phyloP scores from a whole-genome alignment of 23 red algal genomes.

The Gracilaria domingensis region DNA sequence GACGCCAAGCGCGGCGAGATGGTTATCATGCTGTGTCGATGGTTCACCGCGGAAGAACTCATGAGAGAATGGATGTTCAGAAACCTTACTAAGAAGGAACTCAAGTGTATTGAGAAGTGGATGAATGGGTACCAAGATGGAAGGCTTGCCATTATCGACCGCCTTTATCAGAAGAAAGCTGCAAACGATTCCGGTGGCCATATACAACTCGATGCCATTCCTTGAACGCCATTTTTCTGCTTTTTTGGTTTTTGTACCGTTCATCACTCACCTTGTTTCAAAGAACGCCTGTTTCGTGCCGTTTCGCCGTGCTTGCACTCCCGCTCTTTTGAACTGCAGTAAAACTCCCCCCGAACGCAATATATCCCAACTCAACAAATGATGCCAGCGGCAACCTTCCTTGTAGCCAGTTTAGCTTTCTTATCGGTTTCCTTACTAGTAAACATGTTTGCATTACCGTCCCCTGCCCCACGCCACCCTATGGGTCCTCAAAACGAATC shows the following conservation, averaged over 20 bases:
- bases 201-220: slow-evolving; percentile 14
- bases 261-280: neutral
- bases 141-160: slow-evolving; percentile 70
- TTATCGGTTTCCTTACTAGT: neutral
- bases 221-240: neutral
- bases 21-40: slow-evolving; percentile 70
- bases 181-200: slow-evolving; percentile 19
- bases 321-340: neutral
- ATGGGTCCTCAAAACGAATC: no score
- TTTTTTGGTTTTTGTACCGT: neutral
- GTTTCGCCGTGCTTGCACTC: neutral
- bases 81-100: slow-evolving; percentile 77
- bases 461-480: no score
- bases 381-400: no score
- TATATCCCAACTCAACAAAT: neutral
- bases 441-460: neutral
- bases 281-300: neutral
- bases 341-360: neutral
- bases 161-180: slow-evolving; percentile 69
- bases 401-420: slow-evolving; percentile 4
- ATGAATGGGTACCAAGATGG: slow-evolving; percentile 68
- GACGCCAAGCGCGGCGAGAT: slow-evolving; percentile 71
- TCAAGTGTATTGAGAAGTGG: slow-evolving; percentile 59
- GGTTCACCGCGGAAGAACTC: slow-evolving; percentile 56
- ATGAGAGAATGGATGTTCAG: slow-evolving; percentile 79